Evolutionary conservation across 2,329 filamentous ascomycete species (phyloP).

Genomic region (Ophiostoma populinum): DNA sequence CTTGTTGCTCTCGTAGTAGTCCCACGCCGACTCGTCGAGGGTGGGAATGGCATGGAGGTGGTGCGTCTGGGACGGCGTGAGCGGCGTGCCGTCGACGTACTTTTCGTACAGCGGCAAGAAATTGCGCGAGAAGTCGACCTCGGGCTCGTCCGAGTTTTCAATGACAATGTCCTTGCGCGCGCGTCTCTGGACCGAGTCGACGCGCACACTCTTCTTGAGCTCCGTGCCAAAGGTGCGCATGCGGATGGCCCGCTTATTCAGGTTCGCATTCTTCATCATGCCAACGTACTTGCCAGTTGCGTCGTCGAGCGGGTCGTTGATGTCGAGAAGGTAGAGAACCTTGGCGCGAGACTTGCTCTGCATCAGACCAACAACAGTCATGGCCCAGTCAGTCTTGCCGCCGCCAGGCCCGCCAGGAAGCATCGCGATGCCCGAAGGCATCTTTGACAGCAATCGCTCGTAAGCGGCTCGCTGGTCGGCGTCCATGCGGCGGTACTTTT

Average conservation of each 20-base stretch:
- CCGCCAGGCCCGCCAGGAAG: conserved; percentile 29
- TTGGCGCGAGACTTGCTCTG: conserved; percentile 16
- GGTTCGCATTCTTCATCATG: conserved; percentile 19
- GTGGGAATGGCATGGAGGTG: conserved; percentile 17
- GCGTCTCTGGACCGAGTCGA: background rate
- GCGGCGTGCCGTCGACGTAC: background rate
- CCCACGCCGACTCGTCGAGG: conserved; percentile 26
- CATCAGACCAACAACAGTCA: conserved; percentile 21
- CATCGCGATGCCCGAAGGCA: conserved; percentile 26
- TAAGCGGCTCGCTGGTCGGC: conserved; percentile 22
- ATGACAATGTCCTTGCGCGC: background rate
- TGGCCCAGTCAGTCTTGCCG: conserved; percentile 30
- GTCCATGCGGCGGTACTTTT: conserved; percentile 19
- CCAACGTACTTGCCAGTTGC: conserved; percentile 24
- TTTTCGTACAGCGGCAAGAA: conserved; percentile 20
- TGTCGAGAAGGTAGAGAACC: conserved; percentile 28
- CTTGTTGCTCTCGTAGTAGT: conserved; percentile 20
- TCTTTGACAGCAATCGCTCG: conserved; percentile 17
- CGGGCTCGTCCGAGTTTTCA: conserved; percentile 4
- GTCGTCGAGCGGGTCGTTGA: conserved; percentile 30
- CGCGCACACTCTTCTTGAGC: conserved; percentile 6
- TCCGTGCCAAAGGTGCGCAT: conserved; percentile 12
- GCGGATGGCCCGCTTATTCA: conserved; percentile 15
- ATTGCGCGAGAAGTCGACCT: conserved; percentile 14
- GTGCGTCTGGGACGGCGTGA: conserved; percentile 12